Percentiles rank a stretch among this genome's conserved stretches.
Evolutionary conservation across 805 yeast species (phyloP).

Genomic region (Saccharomycopsis selenospora): DNA sequence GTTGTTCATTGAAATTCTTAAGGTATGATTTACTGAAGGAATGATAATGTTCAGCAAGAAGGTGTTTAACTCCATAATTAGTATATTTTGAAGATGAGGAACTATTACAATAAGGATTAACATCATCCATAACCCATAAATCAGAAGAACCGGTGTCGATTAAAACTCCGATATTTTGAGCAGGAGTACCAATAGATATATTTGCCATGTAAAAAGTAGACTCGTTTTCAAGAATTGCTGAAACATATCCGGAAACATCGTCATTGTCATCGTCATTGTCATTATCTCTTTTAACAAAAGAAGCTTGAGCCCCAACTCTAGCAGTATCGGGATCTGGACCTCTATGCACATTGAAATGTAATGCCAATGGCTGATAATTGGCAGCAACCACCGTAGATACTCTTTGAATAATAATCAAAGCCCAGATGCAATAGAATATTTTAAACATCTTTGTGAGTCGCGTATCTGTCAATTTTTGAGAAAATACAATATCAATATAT

Average conservation of each 20-base stretch:
- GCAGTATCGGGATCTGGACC: slow-evolving; percentile 8
- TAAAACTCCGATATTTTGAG: slow-evolving; percentile 45
- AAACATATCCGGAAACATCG: slow-evolving; percentile 30
- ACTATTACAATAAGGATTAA: slow-evolving; percentile 40
- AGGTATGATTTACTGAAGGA: too few relatives aligned
- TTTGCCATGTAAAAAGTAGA: slow-evolving; percentile 39
- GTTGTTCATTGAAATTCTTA: too few relatives aligned
- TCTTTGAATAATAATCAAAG: too few relatives aligned
- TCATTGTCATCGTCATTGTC: too few relatives aligned
- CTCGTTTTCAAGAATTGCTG: slow-evolving; percentile 33
- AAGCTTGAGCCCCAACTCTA: neutral
- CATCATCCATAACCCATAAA: slow-evolving; percentile 51
- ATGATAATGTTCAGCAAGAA: too few relatives aligned
- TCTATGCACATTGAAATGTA: slow-evolving; percentile 18
- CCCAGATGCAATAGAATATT: too few relatives aligned
- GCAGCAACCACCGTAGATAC: too few relatives aligned
- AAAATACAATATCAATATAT: too few relatives aligned
- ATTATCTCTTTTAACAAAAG: slow-evolving; percentile 23
- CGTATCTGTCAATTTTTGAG: too few relatives aligned
- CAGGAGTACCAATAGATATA: slow-evolving; percentile 48
- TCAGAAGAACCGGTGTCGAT: slow-evolving; percentile 78
- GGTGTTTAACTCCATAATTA: too few relatives aligned
- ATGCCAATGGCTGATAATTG: slow-evolving; percentile 9
- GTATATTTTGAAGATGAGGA: neutral
- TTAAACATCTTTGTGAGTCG: too few relatives aligned